phyloP scores from a whole-genome alignment of 345 rosid species.

The Syzygium jambos region DNA sequence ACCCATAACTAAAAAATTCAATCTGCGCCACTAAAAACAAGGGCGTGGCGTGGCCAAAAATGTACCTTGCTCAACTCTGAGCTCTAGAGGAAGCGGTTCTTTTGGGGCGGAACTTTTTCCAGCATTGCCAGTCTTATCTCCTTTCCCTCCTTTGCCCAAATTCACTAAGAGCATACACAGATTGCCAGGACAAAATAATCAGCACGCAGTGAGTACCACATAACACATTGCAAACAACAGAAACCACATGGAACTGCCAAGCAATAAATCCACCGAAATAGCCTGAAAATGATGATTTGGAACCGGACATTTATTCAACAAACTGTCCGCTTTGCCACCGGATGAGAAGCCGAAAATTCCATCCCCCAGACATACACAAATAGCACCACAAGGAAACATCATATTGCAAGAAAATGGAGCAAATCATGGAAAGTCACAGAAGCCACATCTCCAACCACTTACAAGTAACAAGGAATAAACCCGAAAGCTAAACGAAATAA shows the following conservation, averaged over 20 bases:
- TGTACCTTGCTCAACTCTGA: slow-evolving; percentile 55
- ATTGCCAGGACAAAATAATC: slow-evolving; percentile 3
- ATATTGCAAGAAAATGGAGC: background rate
- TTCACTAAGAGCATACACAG: slow-evolving; percentile 15
- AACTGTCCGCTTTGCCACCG: background rate
- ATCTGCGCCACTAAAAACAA: background rate
- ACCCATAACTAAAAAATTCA: background rate
- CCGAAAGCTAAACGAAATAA: background rate
- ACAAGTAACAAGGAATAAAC: background rate
- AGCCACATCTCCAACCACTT: background rate
- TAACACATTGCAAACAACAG: background rate
- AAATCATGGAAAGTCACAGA: background rate
- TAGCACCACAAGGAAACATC: background rate
- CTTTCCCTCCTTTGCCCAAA: slow-evolving; percentile 44
- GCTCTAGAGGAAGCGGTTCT: slow-evolving; percentile 48
- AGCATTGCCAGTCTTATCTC: slow-evolving; percentile 26
- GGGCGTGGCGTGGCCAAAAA: background rate
- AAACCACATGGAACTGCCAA: background rate
- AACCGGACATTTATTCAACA: background rate
- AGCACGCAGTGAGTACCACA: background rate
- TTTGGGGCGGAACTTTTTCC: slow-evolving; percentile 29
- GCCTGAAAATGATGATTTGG: background rate
- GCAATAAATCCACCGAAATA: background rate
- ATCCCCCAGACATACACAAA: background rate
- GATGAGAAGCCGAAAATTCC: background rate